Percentiles rank a stretch among this genome's conserved stretches.
Evolutionary conservation across 2,329 filamentous ascomycete genomes (phyloP).

Genomic region (Pestalotiopsis sp.): DNA sequence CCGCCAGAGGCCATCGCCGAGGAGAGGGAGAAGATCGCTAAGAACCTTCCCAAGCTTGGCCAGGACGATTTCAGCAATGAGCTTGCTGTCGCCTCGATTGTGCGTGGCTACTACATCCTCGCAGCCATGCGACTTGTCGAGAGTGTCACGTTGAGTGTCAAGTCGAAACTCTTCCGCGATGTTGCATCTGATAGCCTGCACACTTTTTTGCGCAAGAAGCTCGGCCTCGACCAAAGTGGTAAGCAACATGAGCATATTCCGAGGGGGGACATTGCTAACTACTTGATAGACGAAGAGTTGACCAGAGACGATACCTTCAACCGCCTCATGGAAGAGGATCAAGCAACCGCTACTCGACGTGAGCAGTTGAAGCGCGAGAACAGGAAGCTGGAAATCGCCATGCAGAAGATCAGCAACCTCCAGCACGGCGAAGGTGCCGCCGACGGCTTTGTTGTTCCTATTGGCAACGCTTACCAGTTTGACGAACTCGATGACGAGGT

Average conservation of each 20-base stretch:
- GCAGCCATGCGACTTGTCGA: slow-evolving; percentile 69
- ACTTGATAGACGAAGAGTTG: slow-evolving; percentile 2
- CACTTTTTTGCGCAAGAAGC: slow-evolving; percentile 27
- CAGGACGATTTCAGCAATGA: slow-evolving; percentile 63
- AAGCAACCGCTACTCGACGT: slow-evolving; percentile 42
- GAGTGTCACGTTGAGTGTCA: slow-evolving; percentile 36
- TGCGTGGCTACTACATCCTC: slow-evolving; percentile 71
- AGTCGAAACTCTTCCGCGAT: slow-evolving; percentile 30
- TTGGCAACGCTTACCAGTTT: not conserved
- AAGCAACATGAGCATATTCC: slow-evolving; percentile 15
- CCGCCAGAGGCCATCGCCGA: slow-evolving; percentile 49
- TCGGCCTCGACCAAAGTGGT: slow-evolving; percentile 29
- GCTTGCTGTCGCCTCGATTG: slow-evolving; percentile 63
- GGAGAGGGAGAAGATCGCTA: slow-evolving; percentile 45
- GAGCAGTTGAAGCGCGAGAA: slow-evolving; percentile 45
- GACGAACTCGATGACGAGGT: not conserved
- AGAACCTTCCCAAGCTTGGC: slow-evolving; percentile 51
- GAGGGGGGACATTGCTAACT: slow-evolving; percentile 20
- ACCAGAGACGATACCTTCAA: slow-evolving; percentile 33
- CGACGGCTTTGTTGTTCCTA: not conserved
- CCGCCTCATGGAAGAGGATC: slow-evolving; percentile 53
- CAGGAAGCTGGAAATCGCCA: slow-evolving; percentile 49
- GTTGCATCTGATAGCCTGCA: slow-evolving; percentile 27
- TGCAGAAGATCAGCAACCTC: slow-evolving; percentile 47
- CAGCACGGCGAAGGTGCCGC: slow-evolving; percentile 28